Evolutionary conservation across 2,329 filamentous ascomycete species (phyloP).

Genomic region (Sporothrix pseudoabietina): DNA sequence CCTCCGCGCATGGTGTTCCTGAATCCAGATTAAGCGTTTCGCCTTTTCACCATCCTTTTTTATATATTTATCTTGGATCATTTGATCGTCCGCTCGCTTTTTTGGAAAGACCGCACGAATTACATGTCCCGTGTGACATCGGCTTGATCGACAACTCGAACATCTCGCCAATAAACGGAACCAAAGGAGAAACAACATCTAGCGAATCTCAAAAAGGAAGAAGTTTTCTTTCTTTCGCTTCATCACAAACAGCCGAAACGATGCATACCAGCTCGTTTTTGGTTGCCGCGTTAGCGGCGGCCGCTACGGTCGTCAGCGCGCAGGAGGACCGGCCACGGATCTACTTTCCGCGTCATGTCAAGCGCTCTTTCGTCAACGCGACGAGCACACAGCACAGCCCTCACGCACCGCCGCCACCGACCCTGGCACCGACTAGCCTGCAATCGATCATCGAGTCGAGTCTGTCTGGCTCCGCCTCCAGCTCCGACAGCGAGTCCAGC

Average conservation of each 20-base stretch:
- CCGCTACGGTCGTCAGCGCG: constrained; percentile 50
- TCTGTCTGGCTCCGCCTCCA: neutral
- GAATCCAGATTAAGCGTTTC: constrained; percentile 22
- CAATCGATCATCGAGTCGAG: constrained; percentile 22
- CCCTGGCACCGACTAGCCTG: constrained; percentile 28
- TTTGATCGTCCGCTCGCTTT: constrained; percentile 30
- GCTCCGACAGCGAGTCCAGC: constrained; percentile 6
- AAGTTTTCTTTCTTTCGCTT: neutral
- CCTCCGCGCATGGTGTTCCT: constrained; percentile 19
- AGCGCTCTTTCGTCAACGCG: constrained; percentile 52
- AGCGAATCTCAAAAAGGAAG: constrained; percentile 7
- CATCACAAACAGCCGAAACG: constrained; percentile 17
- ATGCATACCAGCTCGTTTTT: constrained; percentile 56
- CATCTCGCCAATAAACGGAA: constrained; percentile 4
- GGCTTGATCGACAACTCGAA: constrained; percentile 19
- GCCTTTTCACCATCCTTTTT: constrained; percentile 20
- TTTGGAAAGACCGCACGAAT: constrained; percentile 22
- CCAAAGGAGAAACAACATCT: neutral
- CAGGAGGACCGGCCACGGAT: constrained; percentile 53
- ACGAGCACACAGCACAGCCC: constrained; percentile 44
- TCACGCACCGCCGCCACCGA: constrained; percentile 37
- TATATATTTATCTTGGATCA: constrained; percentile 26
- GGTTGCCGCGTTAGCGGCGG: constrained; percentile 53
- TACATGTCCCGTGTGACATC: constrained; percentile 24
- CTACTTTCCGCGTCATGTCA: constrained; percentile 61